Evolutionary conservation across 2,329 filamentous ascomycete genomes (phyloP).

Genomic region (Raffaelea albimanens): DNA sequence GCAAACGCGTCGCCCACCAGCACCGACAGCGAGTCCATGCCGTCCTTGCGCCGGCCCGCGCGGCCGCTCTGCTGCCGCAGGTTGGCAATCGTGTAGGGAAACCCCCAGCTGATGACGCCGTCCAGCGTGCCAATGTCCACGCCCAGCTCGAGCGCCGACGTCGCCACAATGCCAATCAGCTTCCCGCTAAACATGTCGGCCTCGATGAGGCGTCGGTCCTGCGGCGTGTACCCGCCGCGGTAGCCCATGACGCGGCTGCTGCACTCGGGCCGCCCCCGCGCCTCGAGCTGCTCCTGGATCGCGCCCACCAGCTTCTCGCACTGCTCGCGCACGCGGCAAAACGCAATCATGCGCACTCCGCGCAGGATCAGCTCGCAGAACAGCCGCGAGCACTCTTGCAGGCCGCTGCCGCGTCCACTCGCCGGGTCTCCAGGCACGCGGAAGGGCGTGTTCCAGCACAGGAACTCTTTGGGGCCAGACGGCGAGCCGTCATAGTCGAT

Average conservation of each 20-base stretch:
- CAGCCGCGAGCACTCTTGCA: constrained; percentile 77
- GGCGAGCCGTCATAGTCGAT: constrained; percentile 91
- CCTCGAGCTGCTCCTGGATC: constrained; percentile 66
- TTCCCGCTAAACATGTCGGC: constrained; percentile 96
- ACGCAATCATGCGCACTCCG: constrained; percentile 86
- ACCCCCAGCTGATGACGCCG: constrained; percentile 87
- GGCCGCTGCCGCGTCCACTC: constrained; percentile 74
- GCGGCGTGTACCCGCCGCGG: constrained; percentile 85
- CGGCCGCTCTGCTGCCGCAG: constrained; percentile 89
- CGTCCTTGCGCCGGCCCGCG: constrained; percentile 82
- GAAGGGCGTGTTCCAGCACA: constrained; percentile 97
- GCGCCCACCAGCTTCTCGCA: constrained; percentile 78
- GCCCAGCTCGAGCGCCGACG: constrained; percentile 83
- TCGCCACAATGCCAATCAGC: constrained; percentile 85
- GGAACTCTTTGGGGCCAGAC: constrained; percentile 82
- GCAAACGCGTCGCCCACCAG: constrained; percentile 83
- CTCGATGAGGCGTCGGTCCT: constrained; percentile 82
- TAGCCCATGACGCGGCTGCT: constrained; percentile 85
- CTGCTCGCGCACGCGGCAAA: constrained; percentile 78
- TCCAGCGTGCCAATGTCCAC: constrained; percentile 93
- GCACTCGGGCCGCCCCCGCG: constrained; percentile 65
- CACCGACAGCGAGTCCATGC: constrained; percentile 74
- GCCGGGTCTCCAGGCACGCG: constrained; percentile 81
- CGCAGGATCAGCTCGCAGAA: constrained; percentile 85
- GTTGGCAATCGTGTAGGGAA: constrained; percentile 93